phyloP scores from a whole-genome alignment of 2,329 filamentous ascomycete genomes.

The Stemphylium lycopersici region DNA sequence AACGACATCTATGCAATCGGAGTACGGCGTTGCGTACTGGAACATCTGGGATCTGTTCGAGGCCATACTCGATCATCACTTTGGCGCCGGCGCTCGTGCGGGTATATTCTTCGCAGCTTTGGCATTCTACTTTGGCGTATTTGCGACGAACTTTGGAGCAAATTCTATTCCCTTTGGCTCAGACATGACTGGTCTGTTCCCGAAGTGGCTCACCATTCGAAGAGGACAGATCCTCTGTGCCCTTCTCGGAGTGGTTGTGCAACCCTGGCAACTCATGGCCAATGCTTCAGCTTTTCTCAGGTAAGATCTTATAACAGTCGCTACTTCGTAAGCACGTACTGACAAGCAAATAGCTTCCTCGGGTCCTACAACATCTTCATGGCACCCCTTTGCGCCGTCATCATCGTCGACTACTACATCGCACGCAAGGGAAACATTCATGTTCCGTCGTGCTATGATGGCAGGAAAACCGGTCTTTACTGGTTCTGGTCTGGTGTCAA shows the following conservation, averaged over 20 bases:
- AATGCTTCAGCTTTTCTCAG: constrained; percentile 50
- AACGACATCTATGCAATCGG: constrained; percentile 45
- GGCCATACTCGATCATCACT: constrained; percentile 51
- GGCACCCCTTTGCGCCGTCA: constrained; percentile 48
- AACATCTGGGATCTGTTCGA: constrained; percentile 55
- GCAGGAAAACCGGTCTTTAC: constrained; percentile 32
- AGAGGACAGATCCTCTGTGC: constrained; percentile 52
- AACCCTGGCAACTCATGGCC: constrained; percentile 54
- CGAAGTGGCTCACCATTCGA: constrained; percentile 52
- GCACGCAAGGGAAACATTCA: constrained; percentile 51
- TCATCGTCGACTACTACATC: constrained; percentile 51
- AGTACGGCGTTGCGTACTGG: constrained; percentile 51
- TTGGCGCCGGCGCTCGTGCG: constrained; percentile 47
- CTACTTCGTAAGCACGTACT: not conserved
- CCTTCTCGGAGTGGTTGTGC: constrained; percentile 45
- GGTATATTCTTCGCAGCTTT: constrained; percentile 50
- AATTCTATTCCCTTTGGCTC: constrained; percentile 53
- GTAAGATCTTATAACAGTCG: not conserved
- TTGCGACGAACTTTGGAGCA: constrained; percentile 53
- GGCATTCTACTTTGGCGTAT: constrained; percentile 48
- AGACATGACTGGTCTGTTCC: constrained; percentile 52
- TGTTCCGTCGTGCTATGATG: constrained; percentile 47
- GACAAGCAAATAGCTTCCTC: constrained; percentile 45
- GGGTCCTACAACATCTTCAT: constrained; percentile 52
- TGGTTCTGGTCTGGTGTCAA: constrained; percentile 44